Percentiles rank a stretch among this genome's conserved stretches.
These are phyloP conservation scores for Canavalia gladiata DNA, from an alignment of 306 rosid species.

Conservation along the genomic window DNA sequence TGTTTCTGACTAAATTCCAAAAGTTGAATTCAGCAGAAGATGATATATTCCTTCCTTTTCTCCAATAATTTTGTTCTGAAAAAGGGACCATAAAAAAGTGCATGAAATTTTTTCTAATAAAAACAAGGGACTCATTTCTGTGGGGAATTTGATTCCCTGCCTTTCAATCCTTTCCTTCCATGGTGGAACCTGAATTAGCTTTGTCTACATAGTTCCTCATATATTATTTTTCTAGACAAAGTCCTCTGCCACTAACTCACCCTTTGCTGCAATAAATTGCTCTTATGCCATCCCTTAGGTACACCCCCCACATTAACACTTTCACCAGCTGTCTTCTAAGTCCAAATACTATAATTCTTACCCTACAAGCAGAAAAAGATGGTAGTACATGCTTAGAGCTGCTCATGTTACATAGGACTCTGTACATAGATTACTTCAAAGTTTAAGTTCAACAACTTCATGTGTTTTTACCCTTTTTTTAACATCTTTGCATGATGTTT, in stretches of 20 bases:
- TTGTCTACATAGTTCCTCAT: conserved; percentile 38
- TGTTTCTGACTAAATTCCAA: conserved; percentile 45
- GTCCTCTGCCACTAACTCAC: conserved; percentile 30
- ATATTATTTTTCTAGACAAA: conserved; percentile 43
- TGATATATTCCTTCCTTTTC: conserved; percentile 23
- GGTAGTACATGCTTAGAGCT: conserved; percentile 38
- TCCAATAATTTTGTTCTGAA: conserved; percentile 22
- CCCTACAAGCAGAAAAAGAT: conserved; percentile 39
- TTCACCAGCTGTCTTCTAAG: conserved; percentile 26
- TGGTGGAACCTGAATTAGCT: conserved; percentile 60
- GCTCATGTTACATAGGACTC: conserved; percentile 25
- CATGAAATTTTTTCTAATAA: conserved; percentile 20
- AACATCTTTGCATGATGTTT: conserved; percentile 43
- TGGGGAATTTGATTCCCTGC: conserved; percentile 51
- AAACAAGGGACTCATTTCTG: conserved; percentile 31
- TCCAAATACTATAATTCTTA: conserved; percentile 24
- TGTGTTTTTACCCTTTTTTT: conserved; percentile 8
- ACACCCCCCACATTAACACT: conserved; percentile 10
- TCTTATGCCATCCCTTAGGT: conserved; percentile 26
- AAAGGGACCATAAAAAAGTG: conserved; percentile 31
- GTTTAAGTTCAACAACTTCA: conserved; percentile 38
- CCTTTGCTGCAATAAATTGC: conserved; percentile 47
- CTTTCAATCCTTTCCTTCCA: conserved; percentile 55
- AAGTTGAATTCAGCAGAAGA: conserved; percentile 39
- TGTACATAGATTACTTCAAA: conserved; percentile 2